Percentiles rank a stretch among this genome's conserved stretches.
These are phyloP conservation scores for Mesembryanthemum crystallinum DNA, from an alignment of 148 eudicot genomes.

Conservation along the genomic window DNA sequence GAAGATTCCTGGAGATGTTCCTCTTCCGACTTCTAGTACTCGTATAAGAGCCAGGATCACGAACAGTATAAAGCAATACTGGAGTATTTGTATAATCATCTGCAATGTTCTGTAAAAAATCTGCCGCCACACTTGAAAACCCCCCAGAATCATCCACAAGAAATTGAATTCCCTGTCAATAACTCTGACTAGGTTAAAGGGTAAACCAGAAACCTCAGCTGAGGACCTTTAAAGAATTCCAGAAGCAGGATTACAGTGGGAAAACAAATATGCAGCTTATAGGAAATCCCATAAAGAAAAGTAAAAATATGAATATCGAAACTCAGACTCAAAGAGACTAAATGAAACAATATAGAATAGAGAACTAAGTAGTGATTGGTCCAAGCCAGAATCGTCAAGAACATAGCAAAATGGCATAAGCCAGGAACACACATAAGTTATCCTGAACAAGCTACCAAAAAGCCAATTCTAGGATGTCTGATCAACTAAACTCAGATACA, in stretches of 20 bases:
- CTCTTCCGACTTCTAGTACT: constrained; percentile 40
- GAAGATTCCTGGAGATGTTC: constrained; percentile 57
- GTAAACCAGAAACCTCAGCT: not conserved
- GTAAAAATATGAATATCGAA: not conserved
- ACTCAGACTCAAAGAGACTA: no score
- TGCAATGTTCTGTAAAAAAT: constrained; percentile 70
- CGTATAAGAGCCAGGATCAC: constrained; percentile 46
- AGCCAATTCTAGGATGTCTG: not conserved
- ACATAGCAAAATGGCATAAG: not conserved
- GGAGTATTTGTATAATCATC: constrained; percentile 84
- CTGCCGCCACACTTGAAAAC: constrained; percentile 80
- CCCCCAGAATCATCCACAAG: constrained; percentile 89
- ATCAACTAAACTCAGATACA: not conserved
- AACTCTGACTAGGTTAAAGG: constrained; percentile 13
- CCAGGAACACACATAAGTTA: not conserved
- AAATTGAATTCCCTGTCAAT: constrained; percentile 83
- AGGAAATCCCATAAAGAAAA: not conserved
- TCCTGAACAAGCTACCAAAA: not conserved
- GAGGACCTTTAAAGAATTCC: not conserved
- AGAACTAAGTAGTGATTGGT: no score
- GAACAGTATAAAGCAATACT: constrained; percentile 66
- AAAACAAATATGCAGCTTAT: not conserved
- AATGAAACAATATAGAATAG: no score
- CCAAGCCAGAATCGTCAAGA: no score
- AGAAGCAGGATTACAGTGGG: not conserved